These are phyloP conservation scores for Fistulifera pelliculosa DNA, from an alignment of 108 stramenopile genomes.

Conservation along the genomic window DNA sequence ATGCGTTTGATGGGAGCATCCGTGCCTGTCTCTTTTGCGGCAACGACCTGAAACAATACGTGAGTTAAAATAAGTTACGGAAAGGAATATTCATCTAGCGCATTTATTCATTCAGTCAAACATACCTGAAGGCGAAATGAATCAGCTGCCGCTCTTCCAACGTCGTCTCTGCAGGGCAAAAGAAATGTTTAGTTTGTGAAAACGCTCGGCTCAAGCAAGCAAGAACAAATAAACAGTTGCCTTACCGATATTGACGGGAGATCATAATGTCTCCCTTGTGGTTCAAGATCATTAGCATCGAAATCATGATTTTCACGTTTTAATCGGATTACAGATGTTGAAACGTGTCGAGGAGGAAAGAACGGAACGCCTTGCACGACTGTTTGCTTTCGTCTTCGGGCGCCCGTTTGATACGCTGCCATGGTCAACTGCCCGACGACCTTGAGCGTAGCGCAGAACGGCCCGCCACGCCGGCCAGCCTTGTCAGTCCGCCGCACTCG, in stretches of 20 bases:
- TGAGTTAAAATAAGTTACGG: slow-evolving; percentile 6
- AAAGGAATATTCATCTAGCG: too few species aligned
- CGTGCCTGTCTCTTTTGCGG: slow-evolving; percentile 93
- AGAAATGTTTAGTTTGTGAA: slow-evolving; percentile 4
- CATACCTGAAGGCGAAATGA: slow-evolving; percentile 83
- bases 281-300: slow-evolving; percentile 87
- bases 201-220: background rate
- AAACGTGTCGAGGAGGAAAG: too few species aligned
- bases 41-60: slow-evolving; percentile 61
- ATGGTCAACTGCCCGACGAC: too few species aligned
- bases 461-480: background rate
- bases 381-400: too few species aligned
- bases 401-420: too few species aligned
- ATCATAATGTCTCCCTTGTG: slow-evolving; percentile 92
- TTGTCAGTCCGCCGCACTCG: too few species aligned
- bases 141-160: slow-evolving; percentile 77
- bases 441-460: background rate
- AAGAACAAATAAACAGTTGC: background rate
- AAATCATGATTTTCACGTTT: slow-evolving; percentile 91
- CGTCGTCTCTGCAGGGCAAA: slow-evolving; percentile 56
- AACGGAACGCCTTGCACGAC: too few species aligned
- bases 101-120: slow-evolving; percentile 4
- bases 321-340: too few species aligned
- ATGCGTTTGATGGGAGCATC: slow-evolving; percentile 90
- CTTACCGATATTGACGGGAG: slow-evolving; percentile 81